Evolutionary conservation across 257 asterid genomes (phyloP).

Genomic region (Fraxinus excelsior): DNA sequence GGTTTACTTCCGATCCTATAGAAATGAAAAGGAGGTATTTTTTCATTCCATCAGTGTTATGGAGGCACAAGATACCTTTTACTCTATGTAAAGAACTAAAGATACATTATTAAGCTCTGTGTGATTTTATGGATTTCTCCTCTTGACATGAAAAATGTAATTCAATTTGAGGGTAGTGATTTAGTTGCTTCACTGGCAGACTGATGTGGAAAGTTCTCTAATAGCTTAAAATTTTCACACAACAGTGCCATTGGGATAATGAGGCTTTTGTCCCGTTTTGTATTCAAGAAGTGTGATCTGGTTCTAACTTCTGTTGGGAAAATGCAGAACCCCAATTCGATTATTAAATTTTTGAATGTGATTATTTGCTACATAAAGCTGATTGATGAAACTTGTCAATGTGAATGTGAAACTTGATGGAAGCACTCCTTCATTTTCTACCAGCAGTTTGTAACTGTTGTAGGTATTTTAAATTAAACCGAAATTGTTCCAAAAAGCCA

Average conservation of each 20-base stretch:
- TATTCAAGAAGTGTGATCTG: background rate
- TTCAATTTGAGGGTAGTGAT: background rate
- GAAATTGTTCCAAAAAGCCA: constrained; percentile 1
- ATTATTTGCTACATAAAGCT: too few species aligned
- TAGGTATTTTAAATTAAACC: background rate
- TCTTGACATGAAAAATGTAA: too few species aligned
- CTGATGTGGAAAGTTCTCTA: background rate
- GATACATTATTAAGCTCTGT: background rate
- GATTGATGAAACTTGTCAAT: too few species aligned
- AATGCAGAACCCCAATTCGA: too few species aligned
- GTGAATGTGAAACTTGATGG: too few species aligned
- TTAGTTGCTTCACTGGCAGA: background rate
- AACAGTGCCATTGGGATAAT: background rate
- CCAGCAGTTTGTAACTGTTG: background rate
- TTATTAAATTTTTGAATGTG: too few species aligned
- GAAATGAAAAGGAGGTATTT: constrained; percentile 60
- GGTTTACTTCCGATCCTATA: constrained; percentile 41
- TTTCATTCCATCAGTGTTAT: background rate
- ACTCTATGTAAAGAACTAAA: too few species aligned
- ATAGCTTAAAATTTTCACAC: background rate
- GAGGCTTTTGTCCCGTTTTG: background rate
- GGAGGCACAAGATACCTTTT: background rate
- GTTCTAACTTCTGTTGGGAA: too few species aligned
- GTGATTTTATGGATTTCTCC: background rate
- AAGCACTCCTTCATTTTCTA: too few species aligned